These are phyloP conservation scores for Fagus sylvatica DNA, from an alignment of 306 rosid species.

Conservation along the genomic window DNA sequence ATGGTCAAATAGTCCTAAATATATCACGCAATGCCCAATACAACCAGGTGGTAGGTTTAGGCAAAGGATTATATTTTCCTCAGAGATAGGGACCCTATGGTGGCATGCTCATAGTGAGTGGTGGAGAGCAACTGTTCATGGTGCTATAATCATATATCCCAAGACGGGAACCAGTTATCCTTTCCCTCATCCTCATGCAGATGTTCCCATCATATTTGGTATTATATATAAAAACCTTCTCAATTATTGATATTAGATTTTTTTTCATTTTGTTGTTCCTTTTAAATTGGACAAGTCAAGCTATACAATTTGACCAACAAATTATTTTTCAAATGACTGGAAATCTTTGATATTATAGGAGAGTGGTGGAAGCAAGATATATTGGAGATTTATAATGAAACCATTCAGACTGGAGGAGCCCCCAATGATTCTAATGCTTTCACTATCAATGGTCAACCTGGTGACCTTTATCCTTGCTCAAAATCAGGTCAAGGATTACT, in stretches of 20 bases:
- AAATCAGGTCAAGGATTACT: background rate
- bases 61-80: conserved; percentile 34
- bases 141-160: conserved; percentile 47
- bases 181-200: conserved; percentile 35
- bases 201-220: conserved; percentile 47
- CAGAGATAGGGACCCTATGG: conserved; percentile 49
- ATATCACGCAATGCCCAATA: conserved; percentile 55
- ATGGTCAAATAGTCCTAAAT: conserved; percentile 48
- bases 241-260: background rate
- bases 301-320: background rate
- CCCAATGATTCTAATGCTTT: conserved; percentile 13
- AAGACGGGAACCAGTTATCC: conserved; percentile 29
- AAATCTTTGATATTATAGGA: too few relatives aligned
- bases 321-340: too few relatives aligned
- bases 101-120: conserved; percentile 73
- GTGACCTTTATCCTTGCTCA: conserved; percentile 31
- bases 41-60: conserved; percentile 37
- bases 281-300: too few relatives aligned
- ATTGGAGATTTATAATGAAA: too few relatives aligned
- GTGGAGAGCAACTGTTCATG: conserved; percentile 59
- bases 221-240: conserved; percentile 1
- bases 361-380: too few relatives aligned
- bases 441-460: conserved; percentile 34
- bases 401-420: too few relatives aligned
- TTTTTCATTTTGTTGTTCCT: background rate